Evolutionary conservation across 1,284 basidiomycete genomes (phyloP), one percentile per base, ranked within the genome.

Genomic region (Wallemia mellicola): DNA sequence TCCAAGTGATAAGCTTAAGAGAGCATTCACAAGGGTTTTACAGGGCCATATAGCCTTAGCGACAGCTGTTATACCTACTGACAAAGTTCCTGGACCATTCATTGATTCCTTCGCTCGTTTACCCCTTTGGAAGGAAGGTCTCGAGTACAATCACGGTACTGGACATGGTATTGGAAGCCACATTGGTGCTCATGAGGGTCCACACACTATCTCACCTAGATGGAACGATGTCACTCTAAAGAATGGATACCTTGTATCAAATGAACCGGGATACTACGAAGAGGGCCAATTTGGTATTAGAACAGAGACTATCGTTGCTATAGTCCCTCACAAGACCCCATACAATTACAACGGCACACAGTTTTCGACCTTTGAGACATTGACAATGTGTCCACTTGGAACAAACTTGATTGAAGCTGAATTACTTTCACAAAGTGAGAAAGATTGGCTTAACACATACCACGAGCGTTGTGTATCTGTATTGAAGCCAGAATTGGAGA

Each of bases 261-360:
- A 94, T 67, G 86, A 98, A 66, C 92, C 92, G 0, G 92, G 88
- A 1, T 98, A 86, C 70, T 94, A 95, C 69, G 79, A 80, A 19
- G 89, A 95, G 65, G 92, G 89, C 2, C 73, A 77, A 61, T 98
- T 83, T 67, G 92, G 92, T 1, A 87, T 96, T 64, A 80, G 92
- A 1, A 89, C 94, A 65, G 92, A 98, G 72, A 88, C 80, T 68
- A 76, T 92, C 54, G 79, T 89, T 19, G 73, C 88, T 27, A 81
- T 91, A 7, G 75, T 76, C 61, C 76, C 81, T 33, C 80, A 72
- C 3, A 69, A 80, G 61, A 89, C 86, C 1, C 78, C 75, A 3
- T 77, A 89, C 68, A 85, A 87, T 67, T 95, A 91, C 68, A 87
- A 86, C 2, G 76, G 79, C 57, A 83, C 81, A 63, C 83, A 81